These are phyloP conservation scores for Conidiobolus incongruus DNA, from an alignment of 371 early-diverging fungal species.

Conservation along the genomic window DNA sequence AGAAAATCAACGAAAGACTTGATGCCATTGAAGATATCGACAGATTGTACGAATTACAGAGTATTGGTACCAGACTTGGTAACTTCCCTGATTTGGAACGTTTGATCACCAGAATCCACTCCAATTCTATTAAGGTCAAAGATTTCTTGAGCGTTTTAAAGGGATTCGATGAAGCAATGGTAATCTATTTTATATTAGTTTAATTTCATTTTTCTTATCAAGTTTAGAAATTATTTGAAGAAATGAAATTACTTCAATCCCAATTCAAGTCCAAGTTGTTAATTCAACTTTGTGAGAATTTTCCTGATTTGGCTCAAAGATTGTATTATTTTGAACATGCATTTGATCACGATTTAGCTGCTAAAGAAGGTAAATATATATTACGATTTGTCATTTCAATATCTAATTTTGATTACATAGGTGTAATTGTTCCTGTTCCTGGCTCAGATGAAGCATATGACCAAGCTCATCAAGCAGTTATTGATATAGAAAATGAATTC, in stretches of 20 bases:
- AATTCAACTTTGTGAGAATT: conserved; percentile 12
- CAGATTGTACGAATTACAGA: conserved; percentile 20
- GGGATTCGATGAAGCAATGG: conserved; percentile 28
- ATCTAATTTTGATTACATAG: conserved; percentile 14
- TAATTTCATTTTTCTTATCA: neutral
- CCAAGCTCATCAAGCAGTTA: conserved; percentile 20
- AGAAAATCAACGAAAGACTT: conserved; percentile 65
- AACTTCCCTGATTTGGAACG: conserved; percentile 85
- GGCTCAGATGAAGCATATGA: conserved; percentile 68
- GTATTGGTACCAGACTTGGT: conserved; percentile 13
- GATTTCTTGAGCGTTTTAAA: conserved; percentile 42
- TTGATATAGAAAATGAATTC: conserved; percentile 33
- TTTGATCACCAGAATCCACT: conserved; percentile 70
- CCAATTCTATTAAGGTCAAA: conserved; percentile 49
- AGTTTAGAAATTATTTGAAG: neutral
- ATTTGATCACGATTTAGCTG: conserved; percentile 43
- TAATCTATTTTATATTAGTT: conserved; percentile 8
- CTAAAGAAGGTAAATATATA: conserved; percentile 27
- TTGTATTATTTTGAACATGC: conserved; percentile 38
- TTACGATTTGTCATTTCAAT: conserved; percentile 1
- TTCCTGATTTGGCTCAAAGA: conserved; percentile 23
- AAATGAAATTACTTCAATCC: neutral
- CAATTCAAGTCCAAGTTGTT: conserved; percentile 8
- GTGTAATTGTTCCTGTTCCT: conserved; percentile 34
- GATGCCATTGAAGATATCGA: conserved; percentile 71